Percentiles rank a stretch among this genome's conserved stretches.
These are phyloP conservation scores for Nicotiana tabacum DNA, from an alignment of 257 asterid species.

Conservation along the genomic window DNA sequence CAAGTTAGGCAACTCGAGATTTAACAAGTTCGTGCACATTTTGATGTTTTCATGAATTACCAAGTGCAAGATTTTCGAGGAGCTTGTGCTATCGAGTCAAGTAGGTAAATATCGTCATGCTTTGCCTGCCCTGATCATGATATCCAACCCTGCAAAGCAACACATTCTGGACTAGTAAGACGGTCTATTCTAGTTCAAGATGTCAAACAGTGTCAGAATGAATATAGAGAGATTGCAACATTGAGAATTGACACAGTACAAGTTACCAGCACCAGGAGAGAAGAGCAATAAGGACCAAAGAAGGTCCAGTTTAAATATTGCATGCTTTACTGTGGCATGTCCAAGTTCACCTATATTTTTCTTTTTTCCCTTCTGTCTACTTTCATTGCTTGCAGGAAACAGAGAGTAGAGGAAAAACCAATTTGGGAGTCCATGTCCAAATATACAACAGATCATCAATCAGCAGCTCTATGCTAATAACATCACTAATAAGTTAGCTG, in stretches of 20 bases:
- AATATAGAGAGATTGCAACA: background rate
- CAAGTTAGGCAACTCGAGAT: background rate
- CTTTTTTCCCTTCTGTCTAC: no score
- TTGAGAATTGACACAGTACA: no score
- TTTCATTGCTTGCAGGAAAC: no score
- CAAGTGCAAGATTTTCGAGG: background rate
- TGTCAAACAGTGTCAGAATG: background rate
- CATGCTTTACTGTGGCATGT: no score
- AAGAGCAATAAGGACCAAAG: no score
- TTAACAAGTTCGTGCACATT: background rate
- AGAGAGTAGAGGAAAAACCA: background rate
- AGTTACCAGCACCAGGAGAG: no score
- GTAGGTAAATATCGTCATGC: background rate
- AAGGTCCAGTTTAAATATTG: no score
- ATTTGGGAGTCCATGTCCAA: background rate
- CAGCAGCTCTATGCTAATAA: background rate
- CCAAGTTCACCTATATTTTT: no score
- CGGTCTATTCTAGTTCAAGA: background rate
- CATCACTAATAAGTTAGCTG: background rate
- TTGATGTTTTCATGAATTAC: background rate
- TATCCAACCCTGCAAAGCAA: background rate
- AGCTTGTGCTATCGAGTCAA: background rate
- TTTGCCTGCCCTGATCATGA: background rate
- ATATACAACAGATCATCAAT: background rate
- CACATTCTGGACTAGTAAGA: background rate